These are phyloP conservation scores for Eimeria brunetti DNA, from an alignment of 169 alveolate genomes.

Conservation along the genomic window DNA sequence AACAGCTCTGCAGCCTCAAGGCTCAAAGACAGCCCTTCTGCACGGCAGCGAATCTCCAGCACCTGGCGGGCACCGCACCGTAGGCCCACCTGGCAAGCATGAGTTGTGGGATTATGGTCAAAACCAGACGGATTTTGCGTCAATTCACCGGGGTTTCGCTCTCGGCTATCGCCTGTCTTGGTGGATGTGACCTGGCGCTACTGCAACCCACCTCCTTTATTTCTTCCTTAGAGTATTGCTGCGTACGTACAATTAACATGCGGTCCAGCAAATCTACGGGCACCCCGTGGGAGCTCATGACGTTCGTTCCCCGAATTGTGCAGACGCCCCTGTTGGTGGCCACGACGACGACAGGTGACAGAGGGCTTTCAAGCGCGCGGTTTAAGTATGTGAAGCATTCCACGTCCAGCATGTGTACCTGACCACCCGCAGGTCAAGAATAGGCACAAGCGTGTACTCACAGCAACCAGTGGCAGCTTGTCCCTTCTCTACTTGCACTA, in stretches of 20 bases:
- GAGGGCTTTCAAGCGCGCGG: conserved; percentile 98
- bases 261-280: conserved; percentile 99
- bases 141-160: background rate
- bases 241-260: conserved; percentile 97
- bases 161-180: background rate
- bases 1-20: conserved; percentile 96
- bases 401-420: conserved; percentile 98
- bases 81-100: conserved; percentile 5
- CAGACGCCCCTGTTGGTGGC: conserved; percentile 99
- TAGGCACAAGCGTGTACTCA: background rate
- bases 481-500: background rate
- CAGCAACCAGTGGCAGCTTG: background rate
- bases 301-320: conserved; percentile 97
- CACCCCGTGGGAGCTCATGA: conserved; percentile 99
- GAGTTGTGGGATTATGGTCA: conserved; percentile 33
- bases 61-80: conserved; percentile 89
- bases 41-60: conserved; percentile 97
- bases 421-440: background rate
- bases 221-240: conserved; percentile 97
- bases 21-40: conserved; percentile 94
- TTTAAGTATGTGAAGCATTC: conserved; percentile 99
- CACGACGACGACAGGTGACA: conserved; percentile 98
- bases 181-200: background rate
- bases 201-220: conserved; percentile 82
- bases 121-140: background rate